phyloP scores from a whole-genome alignment of 352 stramenopile species.

The Globisporangium irregulare region DNA sequence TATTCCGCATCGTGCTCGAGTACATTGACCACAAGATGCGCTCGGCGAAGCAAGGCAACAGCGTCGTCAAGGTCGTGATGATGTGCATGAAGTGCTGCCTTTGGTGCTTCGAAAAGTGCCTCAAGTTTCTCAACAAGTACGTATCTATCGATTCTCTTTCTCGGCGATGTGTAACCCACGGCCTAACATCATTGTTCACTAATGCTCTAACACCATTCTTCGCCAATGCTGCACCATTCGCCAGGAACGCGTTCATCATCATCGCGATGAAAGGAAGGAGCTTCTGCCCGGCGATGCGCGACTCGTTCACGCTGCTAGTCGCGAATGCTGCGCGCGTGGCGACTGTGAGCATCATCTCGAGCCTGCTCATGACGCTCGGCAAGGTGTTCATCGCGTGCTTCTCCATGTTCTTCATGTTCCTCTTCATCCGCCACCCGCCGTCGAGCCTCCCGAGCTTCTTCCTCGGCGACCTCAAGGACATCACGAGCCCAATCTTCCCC shows the following conservation, averaged over 20 bases:
- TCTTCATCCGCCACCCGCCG: conserved; percentile 70
- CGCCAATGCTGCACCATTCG: not conserved
- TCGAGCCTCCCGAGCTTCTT: conserved; percentile 64
- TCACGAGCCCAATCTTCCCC: conserved; percentile 75
- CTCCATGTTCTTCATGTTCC: conserved; percentile 80
- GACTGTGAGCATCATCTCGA: conserved; percentile 78
- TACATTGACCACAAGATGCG: conserved; percentile 82
- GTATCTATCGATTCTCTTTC: not conserved
- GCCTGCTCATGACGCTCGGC: conserved; percentile 84
- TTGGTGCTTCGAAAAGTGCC: conserved; percentile 87
- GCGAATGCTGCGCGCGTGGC: conserved; percentile 92
- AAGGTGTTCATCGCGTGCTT: conserved; percentile 82
- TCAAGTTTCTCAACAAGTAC: conserved; percentile 88
- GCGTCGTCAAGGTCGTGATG: conserved; percentile 67
- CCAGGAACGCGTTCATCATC: conserved; percentile 85
- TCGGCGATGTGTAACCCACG: not conserved
- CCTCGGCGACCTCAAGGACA: conserved; percentile 56
- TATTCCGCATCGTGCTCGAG: conserved; percentile 65
- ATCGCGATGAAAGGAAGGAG: conserved; percentile 84
- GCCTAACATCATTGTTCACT: not conserved
- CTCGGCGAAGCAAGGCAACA: conserved; percentile 60
- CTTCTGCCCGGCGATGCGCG: conserved; percentile 89
- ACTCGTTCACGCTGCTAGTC: conserved; percentile 95
- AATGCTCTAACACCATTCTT: not conserved
- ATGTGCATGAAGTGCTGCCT: conserved; percentile 88